Conservation (phyloP, 2,329 filamentous ascomycete genomes). For the Ophiocordyceps camponoti-saundersi region DNA sequence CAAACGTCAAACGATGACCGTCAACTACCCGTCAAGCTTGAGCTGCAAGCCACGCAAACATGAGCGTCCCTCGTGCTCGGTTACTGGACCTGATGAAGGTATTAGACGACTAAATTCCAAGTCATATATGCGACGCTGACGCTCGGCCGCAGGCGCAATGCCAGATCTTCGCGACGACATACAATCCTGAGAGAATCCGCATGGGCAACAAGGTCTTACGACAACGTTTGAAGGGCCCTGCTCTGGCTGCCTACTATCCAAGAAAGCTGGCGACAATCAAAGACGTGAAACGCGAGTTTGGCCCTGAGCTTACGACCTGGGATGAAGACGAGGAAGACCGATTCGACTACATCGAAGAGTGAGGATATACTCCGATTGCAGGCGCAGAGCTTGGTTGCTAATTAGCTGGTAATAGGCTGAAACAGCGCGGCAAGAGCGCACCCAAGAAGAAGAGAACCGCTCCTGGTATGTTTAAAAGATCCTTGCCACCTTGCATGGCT, state of each 20-base stretch:
- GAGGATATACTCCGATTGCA: conserved; percentile 12
- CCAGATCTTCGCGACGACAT: conserved; percentile 78
- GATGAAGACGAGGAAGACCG: conserved; percentile 69
- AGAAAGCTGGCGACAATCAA: conserved; percentile 52
- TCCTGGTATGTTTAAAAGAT: conserved; percentile 13
- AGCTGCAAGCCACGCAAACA: conserved; percentile 22
- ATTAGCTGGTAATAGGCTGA: conserved; percentile 34
- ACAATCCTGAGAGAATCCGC: conserved; percentile 68
- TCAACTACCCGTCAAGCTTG: conserved; percentile 1
- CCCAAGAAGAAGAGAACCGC: conserved; percentile 70
- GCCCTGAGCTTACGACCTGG: conserved; percentile 46
- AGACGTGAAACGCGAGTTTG: conserved; percentile 56
- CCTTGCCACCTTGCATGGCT: neutral
- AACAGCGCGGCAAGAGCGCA: conserved; percentile 67
- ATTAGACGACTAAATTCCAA: conserved; percentile 3
- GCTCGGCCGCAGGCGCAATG: conserved; percentile 53
- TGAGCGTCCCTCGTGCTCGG: conserved; percentile 45
- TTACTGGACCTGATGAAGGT: conserved; percentile 68
- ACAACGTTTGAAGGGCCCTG: conserved; percentile 70
- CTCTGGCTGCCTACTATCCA: conserved; percentile 78
- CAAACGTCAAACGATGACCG: neutral
- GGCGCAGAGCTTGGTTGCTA: conserved; percentile 7
- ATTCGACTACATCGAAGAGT: conserved; percentile 55
- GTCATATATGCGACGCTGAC: neutral
- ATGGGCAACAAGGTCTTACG: conserved; percentile 86